Evolutionary conservation across 495 filamentous ascomycete genomes (phyloP), one percentile per base, ranked within the genome.

Genomic region (Penicillium turbatum): DNA sequence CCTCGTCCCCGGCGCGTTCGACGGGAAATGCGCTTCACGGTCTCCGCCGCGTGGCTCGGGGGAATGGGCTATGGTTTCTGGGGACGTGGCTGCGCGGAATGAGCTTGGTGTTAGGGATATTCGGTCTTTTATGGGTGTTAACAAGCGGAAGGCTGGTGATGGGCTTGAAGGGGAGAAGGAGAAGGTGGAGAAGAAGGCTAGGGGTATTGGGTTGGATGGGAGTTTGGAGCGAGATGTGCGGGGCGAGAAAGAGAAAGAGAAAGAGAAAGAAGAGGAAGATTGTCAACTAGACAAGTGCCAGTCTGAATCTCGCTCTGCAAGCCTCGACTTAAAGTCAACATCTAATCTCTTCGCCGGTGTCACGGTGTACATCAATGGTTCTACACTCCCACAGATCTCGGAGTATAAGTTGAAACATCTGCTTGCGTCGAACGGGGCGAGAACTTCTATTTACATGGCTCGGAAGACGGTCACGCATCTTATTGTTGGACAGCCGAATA

Each of bases 361-460:
- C 24, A 80, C 78, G 19, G 78, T 97, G 66, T 93, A 93, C 72
- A 80, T 97, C 71, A 96, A 96, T 71, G 92, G 91, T 48, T 88
- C 87, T 47, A 96, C 90, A 1, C 73, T 84, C 47, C 89, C 92
- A 6, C 61, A 80, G 12, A 80, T 98, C 40, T 91, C 87, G 0
- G 92, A 98, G 72, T 88, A 95, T 66, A 84, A 81, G 61, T 79
- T 97, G 41, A 95, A 93, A 71, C 83, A 82, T 34, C 73, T 95
- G 27, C 76, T 97, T 17, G 81, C 79, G 9, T 70, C 81, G 48
- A 78, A 93, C 62, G 93, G 93, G 21, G 93, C 82, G 0, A 72
- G 63, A 30, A 73, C 89, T 37, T 82, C 88, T 3, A 76, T 88
- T 12, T 74, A 79, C 48, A 79, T 96, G 15, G 83, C 82, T 5